A percentile compares a stretch with the other conserved stretches of the same genome.
Conservation (phyloP, 495 filamentous ascomycete genomes). For the Tuber brumale region DNA sequence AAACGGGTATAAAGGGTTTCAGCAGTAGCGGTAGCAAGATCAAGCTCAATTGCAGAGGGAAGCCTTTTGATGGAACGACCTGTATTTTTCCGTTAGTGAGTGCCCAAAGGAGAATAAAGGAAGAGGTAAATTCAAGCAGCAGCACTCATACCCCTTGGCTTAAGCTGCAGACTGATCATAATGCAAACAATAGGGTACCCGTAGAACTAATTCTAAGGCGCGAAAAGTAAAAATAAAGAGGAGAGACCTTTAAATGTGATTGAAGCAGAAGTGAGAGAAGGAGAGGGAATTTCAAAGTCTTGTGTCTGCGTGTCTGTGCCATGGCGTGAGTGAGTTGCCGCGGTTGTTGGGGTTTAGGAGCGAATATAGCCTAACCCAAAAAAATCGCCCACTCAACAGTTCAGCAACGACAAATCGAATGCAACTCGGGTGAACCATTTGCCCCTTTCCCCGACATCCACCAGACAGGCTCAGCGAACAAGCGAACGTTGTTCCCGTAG, state of each 20-base stretch:
- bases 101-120: neutral
- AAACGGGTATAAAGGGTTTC: slow-evolving; percentile 51
- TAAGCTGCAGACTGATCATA: slow-evolving; percentile 1
- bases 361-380: neutral
- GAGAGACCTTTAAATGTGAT: neutral
- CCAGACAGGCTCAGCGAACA: neutral
- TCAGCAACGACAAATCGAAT: neutral
- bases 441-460: neutral
- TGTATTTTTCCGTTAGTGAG: slow-evolving; percentile 42
- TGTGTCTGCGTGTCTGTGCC: neutral
- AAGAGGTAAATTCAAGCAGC: neutral
- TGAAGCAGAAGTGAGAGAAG: neutral
- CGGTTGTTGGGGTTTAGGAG: neutral
- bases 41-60: slow-evolving; percentile 59
- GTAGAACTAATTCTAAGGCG: neutral
- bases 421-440: neutral
- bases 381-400: neutral
- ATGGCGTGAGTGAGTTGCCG: neutral
- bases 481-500: neutral
- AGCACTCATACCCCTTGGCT: neutral
- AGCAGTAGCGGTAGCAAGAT: slow-evolving; percentile 50
- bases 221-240: neutral
- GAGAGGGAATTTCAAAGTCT: slow-evolving; percentile 1
- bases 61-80: slow-evolving; percentile 59
- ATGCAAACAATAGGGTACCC: neutral